A percentile compares a stretch with the other conserved stretches of the same genome.
phyloP scores from a whole-genome alignment of 1,284 basidiomycete species.

The Rhodofomes roseus region DNA sequence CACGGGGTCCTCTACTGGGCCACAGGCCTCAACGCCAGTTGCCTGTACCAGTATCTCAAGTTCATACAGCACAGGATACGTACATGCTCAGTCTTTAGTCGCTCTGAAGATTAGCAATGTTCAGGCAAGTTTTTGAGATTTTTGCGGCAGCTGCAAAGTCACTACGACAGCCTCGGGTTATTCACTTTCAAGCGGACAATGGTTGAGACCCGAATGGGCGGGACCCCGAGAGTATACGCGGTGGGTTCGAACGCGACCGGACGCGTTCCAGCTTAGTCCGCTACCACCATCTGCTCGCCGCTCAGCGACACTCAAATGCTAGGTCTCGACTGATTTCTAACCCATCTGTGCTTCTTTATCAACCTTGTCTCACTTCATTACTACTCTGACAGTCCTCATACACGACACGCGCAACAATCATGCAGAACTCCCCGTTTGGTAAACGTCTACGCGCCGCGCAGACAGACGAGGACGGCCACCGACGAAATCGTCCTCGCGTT shows the following conservation, averaged over 20 bases:
- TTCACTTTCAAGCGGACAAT: not conserved
- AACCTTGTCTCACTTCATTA: slow-evolving; percentile 12
- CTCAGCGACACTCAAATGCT: slow-evolving; percentile 18
- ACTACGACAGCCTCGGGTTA: no score
- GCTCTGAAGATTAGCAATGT: no score
- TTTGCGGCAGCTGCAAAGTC: no score
- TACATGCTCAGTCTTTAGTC: no score
- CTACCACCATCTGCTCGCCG: slow-evolving; percentile 12
- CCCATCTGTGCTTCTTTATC: slow-evolving; percentile 13
- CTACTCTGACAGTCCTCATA: slow-evolving; percentile 16
- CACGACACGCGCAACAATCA: slow-evolving; percentile 24
- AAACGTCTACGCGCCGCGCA: slow-evolving; percentile 71
- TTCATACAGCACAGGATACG: no score
- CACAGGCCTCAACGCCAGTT: no score
- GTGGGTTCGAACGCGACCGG: not conserved
- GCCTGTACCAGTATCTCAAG: no score
- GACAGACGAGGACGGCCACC: slow-evolving; percentile 47
- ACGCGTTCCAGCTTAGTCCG: slow-evolving; percentile 4
- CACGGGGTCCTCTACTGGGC: not conserved
- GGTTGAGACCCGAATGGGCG: not conserved
- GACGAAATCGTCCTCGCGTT: slow-evolving; percentile 48
- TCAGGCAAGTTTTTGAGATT: no score
- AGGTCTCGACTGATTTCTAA: slow-evolving; percentile 19
- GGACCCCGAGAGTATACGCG: slow-evolving; percentile 2
- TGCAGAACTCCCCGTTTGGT: slow-evolving; percentile 80